Percentiles rank a stretch among this genome's conserved stretches.
Evolutionary conservation across 108 stramenopile genomes (phyloP).

Genomic region (Cyclostephanos invisitatus): DNA sequence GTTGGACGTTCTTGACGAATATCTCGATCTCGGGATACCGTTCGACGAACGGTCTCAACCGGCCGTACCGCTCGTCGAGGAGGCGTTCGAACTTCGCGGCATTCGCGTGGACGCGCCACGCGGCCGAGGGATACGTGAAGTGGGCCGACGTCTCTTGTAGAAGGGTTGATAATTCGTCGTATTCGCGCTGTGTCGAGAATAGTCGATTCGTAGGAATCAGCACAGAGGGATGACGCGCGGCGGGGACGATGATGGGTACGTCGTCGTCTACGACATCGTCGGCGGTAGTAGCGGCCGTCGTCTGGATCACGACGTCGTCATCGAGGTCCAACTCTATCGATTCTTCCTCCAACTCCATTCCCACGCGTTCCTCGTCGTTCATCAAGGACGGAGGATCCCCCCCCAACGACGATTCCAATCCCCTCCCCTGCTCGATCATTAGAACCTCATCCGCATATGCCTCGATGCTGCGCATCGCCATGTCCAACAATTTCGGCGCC

Average conservation of each 20-base stretch:
- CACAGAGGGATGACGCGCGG: slow-evolving; percentile 30
- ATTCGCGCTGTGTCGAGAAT: slow-evolving; percentile 51
- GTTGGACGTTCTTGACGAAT: slow-evolving; percentile 57
- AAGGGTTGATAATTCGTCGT: slow-evolving; percentile 61
- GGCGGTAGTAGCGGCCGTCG: neutral
- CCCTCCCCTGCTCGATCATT: slow-evolving; percentile 15
- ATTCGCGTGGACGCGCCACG: slow-evolving; percentile 75
- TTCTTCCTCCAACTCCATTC: slow-evolving; percentile 5
- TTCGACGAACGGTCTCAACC: slow-evolving; percentile 78
- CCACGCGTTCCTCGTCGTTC: slow-evolving; percentile 18
- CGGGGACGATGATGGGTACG: neutral
- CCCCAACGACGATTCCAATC: slow-evolving; percentile 3
- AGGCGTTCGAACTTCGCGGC: slow-evolving; percentile 86
- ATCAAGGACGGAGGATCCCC: neutral
- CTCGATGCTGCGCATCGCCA: slow-evolving; percentile 56
- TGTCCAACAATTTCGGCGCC: slow-evolving; percentile 50
- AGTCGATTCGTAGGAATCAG: slow-evolving; percentile 19
- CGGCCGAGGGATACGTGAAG: slow-evolving; percentile 52
- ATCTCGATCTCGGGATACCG: slow-evolving; percentile 78
- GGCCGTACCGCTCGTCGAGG: slow-evolving; percentile 85
- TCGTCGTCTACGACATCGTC: neutral
- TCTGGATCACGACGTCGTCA: slow-evolving; percentile 15
- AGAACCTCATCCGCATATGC: slow-evolving; percentile 58
- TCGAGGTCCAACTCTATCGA: slow-evolving; percentile 28
- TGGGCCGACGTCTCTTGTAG: slow-evolving; percentile 58